Base-by-base conservation (phyloP, 805 yeast genomes). In the Starmerella sirachaensis region DNA sequence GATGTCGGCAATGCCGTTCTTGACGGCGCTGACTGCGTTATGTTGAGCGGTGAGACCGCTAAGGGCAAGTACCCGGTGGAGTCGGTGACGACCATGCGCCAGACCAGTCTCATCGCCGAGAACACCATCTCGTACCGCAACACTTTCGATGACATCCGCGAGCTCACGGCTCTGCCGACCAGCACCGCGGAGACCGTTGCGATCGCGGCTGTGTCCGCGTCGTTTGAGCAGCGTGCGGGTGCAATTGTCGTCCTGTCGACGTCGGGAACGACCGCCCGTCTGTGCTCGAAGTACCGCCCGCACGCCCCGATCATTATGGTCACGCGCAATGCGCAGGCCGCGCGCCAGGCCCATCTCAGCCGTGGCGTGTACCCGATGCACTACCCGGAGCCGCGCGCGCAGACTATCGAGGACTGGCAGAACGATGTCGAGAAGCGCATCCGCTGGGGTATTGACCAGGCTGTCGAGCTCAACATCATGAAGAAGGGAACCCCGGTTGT, bases 11-110 rank as follows among this genome's bases (percentile, higher is more conserved):
- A 91, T 68, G 98, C 98, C 55, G 82, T 91, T 52, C 74, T 91
- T 62, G 98, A 91, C 61, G 98, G 98, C 69, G 96, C 97, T 58
- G 98, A 91, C 72, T 91, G 98, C 81, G 97, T 91, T 62, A 91
- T 91, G 98, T 76, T 91, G 63, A 81, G 94, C 42, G 98, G 98
- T 64, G 98, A 91, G 72, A 91, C 98, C 56, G 98, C 98, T 60
- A 91, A 91, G 78, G 98, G 98, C 72, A 76, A 77, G 74, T 91
- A 91, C 73, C 98, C 98, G 63, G 65, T 78, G 48, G 94, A 91
- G 72, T 94, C 98, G 48, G 98, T 91, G 50, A 72, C 86, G 53
- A 86, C 91, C 86, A 91, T 91, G 98, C 95, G 86, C 69, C 88
- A 86, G 73, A 91, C 96, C 49, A 76, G 93, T 59, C 66, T 88